Evolutionary conservation across 495 filamentous ascomycete genomes (phyloP), one percentile per base, ranked within the genome.

Genomic region (Hypoxylon perforatum): DNA sequence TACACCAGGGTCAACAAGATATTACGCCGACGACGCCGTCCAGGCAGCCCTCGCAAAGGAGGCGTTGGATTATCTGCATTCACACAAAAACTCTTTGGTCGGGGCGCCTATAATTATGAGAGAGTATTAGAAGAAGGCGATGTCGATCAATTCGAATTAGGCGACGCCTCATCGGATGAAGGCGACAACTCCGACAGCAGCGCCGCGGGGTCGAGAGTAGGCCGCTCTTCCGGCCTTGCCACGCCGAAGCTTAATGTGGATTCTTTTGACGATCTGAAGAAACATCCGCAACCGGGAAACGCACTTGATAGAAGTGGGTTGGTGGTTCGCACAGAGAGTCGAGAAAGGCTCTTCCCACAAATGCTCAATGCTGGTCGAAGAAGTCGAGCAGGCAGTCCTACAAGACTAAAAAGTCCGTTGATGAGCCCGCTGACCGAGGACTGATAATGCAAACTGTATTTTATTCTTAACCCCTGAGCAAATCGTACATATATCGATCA

Each of bases 81-180:
- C 14, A 78, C 82, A 19, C 77, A 77, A 21, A 87, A 92, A 50
- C 84, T 92, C 18, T 85, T 88, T 48, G 81, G 87, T 10, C 77
- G 72, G 7, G 66, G 74, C 15, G 73, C 76, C 4, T 77, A 79
- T 1, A 70, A 85, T 8, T 97, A 97, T 67, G 93, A 97, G 74
- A 88, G 92, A 15, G 90, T 97, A 11, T 77, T 97, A 49, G 93
- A 97, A 75, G 90, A 92, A 60, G 94, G 91, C 10, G 84, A 84
- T 2, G 77, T 71, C 1, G 76, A 83, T 35, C 87, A 90, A 10
- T 91, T 93, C 61, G 93, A 96, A 72, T 82, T 96, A 4, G 85
- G 83, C 15, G 85, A 84, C 15, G 79, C 82, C 41, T 89, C 88
- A 17, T 87, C 84, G 1, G 86, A 87, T 21, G 81, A 83, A 10